These are phyloP conservation scores for Phlebopus sp. DNA, from an alignment of 1,284 basidiomycete genomes.

Conservation along the genomic window DNA sequence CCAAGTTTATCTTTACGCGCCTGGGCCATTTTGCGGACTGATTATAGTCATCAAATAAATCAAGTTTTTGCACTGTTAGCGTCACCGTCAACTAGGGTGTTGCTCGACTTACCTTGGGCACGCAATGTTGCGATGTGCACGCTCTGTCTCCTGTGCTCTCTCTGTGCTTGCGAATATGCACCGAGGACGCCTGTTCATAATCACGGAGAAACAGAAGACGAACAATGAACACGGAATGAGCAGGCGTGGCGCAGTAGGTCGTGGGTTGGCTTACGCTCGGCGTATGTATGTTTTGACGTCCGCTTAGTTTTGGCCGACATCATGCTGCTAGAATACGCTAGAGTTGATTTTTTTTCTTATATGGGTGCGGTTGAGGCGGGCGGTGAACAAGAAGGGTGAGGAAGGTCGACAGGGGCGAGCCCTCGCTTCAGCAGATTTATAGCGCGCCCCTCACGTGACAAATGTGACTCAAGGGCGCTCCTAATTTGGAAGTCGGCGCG, in stretches of 20 bases:
- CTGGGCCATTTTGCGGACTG: slow-evolving; percentile 48
- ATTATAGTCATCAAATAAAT: too few species aligned
- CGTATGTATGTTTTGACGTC: slow-evolving; percentile 39
- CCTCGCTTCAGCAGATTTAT: slow-evolving; percentile 6
- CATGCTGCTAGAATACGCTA: slow-evolving; percentile 21
- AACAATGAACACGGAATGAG: not conserved
- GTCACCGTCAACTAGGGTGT: not conserved
- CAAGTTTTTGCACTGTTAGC: not conserved
- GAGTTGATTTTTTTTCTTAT: not conserved
- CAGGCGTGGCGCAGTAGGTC: not conserved
- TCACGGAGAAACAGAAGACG: not conserved
- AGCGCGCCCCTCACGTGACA: slow-evolving; percentile 9
- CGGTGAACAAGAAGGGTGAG: slow-evolving; percentile 1
- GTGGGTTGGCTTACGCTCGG: slow-evolving; percentile 39
- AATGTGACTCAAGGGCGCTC: slow-evolving; percentile 3
- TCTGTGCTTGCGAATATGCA: slow-evolving; percentile 43
- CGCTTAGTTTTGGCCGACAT: slow-evolving; percentile 34
- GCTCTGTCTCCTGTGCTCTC: slow-evolving; percentile 41
- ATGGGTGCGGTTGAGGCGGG: not conserved
- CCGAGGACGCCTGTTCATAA: slow-evolving; percentile 40
- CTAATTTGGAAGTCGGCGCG: not conserved
- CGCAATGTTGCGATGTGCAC: slow-evolving; percentile 47
- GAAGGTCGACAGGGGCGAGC: slow-evolving; percentile 9
- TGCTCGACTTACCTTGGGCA: slow-evolving; percentile 38
- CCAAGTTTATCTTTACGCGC: slow-evolving; percentile 46